Conservation (phyloP, 2,329 filamentous ascomycete genomes). For the Clarireedia sp. region DNA sequence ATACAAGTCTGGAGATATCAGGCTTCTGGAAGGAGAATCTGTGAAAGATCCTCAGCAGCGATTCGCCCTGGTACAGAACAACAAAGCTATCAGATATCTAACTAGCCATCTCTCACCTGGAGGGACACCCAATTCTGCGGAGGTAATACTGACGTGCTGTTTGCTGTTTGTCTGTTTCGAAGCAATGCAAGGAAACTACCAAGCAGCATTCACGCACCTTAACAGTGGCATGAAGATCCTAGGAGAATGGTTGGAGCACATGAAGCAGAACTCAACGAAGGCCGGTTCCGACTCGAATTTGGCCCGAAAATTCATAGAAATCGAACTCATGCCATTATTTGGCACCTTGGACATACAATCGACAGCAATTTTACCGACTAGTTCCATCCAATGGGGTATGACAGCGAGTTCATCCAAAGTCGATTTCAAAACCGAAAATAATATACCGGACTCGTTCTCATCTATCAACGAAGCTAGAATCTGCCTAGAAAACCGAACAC, state of each 20-base stretch:
- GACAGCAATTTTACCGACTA: not conserved
- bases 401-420: not conserved
- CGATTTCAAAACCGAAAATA: not conserved
- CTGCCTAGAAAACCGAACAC: not conserved
- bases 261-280: not conserved
- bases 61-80: slow-evolving; percentile 18
- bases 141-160: slow-evolving; percentile 12
- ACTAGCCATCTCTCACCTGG: slow-evolving; percentile 31
- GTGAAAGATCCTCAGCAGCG: slow-evolving; percentile 31
- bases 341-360: not conserved
- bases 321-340: slow-evolving; percentile 2
- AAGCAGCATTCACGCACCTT: slow-evolving; percentile 16
- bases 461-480: slow-evolving; percentile 2
- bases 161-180: slow-evolving; percentile 18
- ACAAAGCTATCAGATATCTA: slow-evolving; percentile 32
- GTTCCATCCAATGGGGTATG: not conserved
- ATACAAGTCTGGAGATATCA: slow-evolving; percentile 8
- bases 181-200: slow-evolving; percentile 13
- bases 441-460: not conserved
- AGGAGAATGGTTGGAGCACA: not conserved
- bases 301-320: not conserved
- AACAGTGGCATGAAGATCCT: slow-evolving; percentile 14
- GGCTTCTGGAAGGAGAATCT: not conserved
- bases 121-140: not conserved
- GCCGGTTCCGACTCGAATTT: not conserved